Evolutionary conservation across 768 basidiomycete species (phyloP), one percentile per base, ranked within the genome.

Genomic region (Tricholoma flavovirens): DNA sequence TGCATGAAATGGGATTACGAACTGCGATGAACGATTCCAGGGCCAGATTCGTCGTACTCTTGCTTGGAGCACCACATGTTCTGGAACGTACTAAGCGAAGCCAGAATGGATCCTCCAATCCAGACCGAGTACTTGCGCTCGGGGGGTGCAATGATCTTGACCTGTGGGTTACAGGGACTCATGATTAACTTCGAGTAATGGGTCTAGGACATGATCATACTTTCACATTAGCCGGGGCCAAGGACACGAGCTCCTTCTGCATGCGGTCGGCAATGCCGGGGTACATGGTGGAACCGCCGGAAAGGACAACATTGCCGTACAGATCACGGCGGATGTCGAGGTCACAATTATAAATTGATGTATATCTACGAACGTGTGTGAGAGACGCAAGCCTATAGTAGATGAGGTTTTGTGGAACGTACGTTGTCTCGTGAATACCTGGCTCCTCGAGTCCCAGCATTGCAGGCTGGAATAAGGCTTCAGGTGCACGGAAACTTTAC

Each of bases 41-140:
- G 88, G 46, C 88, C 87, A 55, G 80, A 81, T 71, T 90, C 92
- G 69, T 93, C 92, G 74, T 93, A 94, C 76, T 94, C 93, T 67
- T 91, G 89, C 75, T 91, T 91, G 56, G 87, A 86, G 75, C 88
- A 88, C 93, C 94, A 96, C 75, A 95, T 76, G 69, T 93, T 94
- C 78, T 96, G 93, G 93, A 96, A 96, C 62, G 93, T 95, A 67
- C 83, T 87, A 49, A 97, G 82, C 26, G 91, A 93, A 36, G 93
- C 93, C 62, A 90, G 75, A 65, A 90, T 90, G 40, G 86, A 88
- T 56, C 88, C 88, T 76, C 88, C 88, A 64, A 93, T 93, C 90
- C 94, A 96, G 74, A 95, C 93, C 53, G 90, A 93, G 82, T 93
- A 93, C 71, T 92, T 95, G 64, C 93, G 79, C 79, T 95, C 93